Conservation (phyloP, 179 eudicot genomes). For the Camellia oleifera region DNA sequence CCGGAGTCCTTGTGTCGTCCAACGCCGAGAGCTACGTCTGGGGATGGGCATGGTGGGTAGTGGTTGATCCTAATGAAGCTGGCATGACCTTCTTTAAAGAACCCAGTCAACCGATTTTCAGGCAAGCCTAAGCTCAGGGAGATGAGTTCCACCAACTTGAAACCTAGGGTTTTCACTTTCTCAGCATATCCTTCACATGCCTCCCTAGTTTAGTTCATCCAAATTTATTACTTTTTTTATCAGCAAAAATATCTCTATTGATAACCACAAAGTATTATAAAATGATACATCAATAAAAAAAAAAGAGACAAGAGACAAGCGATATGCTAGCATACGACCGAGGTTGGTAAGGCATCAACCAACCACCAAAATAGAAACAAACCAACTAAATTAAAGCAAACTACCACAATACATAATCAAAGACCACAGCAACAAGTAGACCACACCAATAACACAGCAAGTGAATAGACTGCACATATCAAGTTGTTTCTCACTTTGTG, state of each 20-base stretch:
- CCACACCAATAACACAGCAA: no score
- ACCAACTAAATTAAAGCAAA: no score
- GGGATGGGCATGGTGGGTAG: constrained; percentile 48
- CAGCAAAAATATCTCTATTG: no score
- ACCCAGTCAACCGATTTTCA: constrained; percentile 27
- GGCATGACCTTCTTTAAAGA: constrained; percentile 36
- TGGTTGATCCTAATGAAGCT: constrained; percentile 50
- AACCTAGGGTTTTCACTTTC: constrained; percentile 42
- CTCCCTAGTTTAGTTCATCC: constrained; percentile 24
- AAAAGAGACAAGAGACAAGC: no score
- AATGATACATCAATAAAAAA: no score
- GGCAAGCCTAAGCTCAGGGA: constrained; percentile 49
- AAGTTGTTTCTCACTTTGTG: no score
- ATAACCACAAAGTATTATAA: no score
- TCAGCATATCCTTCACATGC: constrained; percentile 45
- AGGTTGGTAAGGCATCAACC: not conserved
- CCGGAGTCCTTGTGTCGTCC: constrained; percentile 63
- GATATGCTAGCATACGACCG: not conserved
- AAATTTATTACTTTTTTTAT: not conserved
- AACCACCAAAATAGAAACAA: no score
- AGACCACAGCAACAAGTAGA: not conserved
- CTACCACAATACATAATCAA: no score
- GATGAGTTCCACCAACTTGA: constrained; percentile 50
- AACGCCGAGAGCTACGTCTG: constrained; percentile 55
- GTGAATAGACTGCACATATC: no score